Base-by-base conservation (phyloP, 441 rosid species). In the Metrosideros polymorpha region DNA sequence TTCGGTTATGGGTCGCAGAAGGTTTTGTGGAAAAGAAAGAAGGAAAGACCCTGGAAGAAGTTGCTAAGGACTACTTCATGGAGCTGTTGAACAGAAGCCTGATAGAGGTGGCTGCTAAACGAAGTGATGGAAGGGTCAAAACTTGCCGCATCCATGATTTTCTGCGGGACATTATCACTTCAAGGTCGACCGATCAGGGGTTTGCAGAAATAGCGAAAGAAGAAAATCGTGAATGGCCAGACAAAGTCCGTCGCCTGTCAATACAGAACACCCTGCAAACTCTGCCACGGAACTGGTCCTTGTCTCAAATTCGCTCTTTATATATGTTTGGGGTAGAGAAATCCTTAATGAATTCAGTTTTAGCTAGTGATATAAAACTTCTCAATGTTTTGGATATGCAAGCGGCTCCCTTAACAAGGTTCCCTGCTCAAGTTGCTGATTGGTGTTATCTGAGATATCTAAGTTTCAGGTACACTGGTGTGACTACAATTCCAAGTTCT, bases 61-160 rank as follows among this genome's bases (percentile, higher is more conserved):
- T 86, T 39, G 88, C 88, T 27, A 35, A 83, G 39, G 88, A 84
- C 55, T 87, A 75, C 83, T 75, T 87, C 0, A 6, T 12, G 7
- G 86, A 87, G 66, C 88, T 83, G 25, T 43, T 87, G 43, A 84
- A 84, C 83, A 71, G 88, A 75, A 84, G 71, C 50, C 76, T 83
- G 54, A 84, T 87, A 19, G 86, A 84, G 45, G 88, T 53, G 6
- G 88, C 77, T 39, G 77, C 76, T 29, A 22, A 14, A 43, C 57
- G 3, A 39, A 71, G 35, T 55, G 61, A 63, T 24, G 75, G 86
- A 42, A 71, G 88, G 84, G 76, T 87, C 13, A 52, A 55, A 54
- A 52, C 66, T 42, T 86, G 85, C 57, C 30, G 66, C 63, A 50
- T 86, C 79, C 88, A 86, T 30, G 82, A 71, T 54, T 7, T 86